These are phyloP conservation scores for Fusarium pilosicola DNA, from an alignment of 2,329 filamentous ascomycete species.

Conservation along the genomic window DNA sequence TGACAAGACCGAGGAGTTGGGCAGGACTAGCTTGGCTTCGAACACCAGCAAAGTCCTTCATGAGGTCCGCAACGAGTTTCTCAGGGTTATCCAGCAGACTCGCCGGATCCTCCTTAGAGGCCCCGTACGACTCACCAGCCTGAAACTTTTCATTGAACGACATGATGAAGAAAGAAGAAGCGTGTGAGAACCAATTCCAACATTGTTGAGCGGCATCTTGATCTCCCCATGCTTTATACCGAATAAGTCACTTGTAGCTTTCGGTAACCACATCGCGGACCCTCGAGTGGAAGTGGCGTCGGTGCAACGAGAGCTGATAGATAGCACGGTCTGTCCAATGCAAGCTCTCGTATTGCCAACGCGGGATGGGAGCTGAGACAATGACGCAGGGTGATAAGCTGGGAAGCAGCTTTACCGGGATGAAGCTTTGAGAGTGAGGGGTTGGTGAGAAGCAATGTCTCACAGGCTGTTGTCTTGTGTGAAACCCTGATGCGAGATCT, in stretches of 20 bases:
- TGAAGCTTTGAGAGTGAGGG: constrained; percentile 1
- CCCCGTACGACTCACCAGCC: constrained; percentile 51
- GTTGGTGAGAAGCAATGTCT: constrained; percentile 11
- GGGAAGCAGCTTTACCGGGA: neutral
- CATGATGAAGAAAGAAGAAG: constrained; percentile 39
- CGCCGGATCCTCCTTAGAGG: constrained; percentile 35
- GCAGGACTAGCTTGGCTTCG: constrained; percentile 41
- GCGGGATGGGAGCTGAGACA: neutral
- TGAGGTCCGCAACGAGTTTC: constrained; percentile 48
- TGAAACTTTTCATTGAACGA: constrained; percentile 50
- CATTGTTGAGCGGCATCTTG: neutral
- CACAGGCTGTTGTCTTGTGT: neutral
- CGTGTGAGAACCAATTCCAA: neutral
- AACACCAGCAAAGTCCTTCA: constrained; percentile 47
- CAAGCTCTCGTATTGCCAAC: neutral
- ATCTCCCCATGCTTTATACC: constrained; percentile 22
- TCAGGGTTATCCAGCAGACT: constrained; percentile 47
- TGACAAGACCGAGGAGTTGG: constrained; percentile 48
- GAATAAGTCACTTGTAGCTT: neutral
- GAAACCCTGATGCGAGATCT: constrained; percentile 8
- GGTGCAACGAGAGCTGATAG: neutral
- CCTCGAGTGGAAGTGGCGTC: constrained; percentile 16
- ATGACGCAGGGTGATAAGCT: neutral
- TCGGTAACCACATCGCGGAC: neutral
- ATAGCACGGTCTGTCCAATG: neutral